Conservation (phyloP, 1,284 basidiomycete species). For the Sanghuangporus baumii region DNA sequence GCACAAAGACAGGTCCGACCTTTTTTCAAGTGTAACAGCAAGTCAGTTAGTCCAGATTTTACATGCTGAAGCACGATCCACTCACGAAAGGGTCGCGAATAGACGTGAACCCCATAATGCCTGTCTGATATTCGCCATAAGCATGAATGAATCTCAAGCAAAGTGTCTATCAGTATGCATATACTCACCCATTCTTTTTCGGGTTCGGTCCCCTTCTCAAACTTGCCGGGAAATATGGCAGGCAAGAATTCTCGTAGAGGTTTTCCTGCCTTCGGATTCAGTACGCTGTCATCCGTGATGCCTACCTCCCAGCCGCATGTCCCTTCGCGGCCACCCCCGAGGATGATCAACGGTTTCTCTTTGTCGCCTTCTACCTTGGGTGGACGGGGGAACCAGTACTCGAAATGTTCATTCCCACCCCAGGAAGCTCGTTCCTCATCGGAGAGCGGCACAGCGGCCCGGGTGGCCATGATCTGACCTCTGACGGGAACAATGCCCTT, state of each 20-base stretch:
- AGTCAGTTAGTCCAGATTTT: not conserved
- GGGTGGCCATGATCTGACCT: conserved; percentile 64
- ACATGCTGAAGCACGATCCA: conserved; percentile 11
- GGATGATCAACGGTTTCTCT: conserved; percentile 51
- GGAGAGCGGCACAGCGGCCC: conserved; percentile 38
- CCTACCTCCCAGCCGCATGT: conserved; percentile 42
- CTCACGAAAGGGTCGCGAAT: conserved; percentile 64
- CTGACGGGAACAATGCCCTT: conserved; percentile 64
- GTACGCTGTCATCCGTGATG: conserved; percentile 54
- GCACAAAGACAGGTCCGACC: conserved; percentile 59
- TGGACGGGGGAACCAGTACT: conserved; percentile 82
- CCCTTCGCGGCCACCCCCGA: conserved; percentile 65
- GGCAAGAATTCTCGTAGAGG: conserved; percentile 56
- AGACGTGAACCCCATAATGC: conserved; percentile 76
- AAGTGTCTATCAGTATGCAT: conserved; percentile 12
- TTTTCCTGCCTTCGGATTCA: conserved; percentile 43
- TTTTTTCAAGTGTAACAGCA: conserved; percentile 24
- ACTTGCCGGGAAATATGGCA: conserved; percentile 49
- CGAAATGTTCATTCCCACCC: conserved; percentile 47
- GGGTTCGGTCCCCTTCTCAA: conserved; percentile 38
- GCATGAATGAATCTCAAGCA: not conserved
- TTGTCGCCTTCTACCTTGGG: conserved; percentile 21
- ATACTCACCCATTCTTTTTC: conserved; percentile 71
- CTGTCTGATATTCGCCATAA: conserved; percentile 43
- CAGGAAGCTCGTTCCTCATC: conserved; percentile 33